These are phyloP conservation scores for Primulina tabacum DNA, from an alignment of 257 asterid species.

Conservation along the genomic window DNA sequence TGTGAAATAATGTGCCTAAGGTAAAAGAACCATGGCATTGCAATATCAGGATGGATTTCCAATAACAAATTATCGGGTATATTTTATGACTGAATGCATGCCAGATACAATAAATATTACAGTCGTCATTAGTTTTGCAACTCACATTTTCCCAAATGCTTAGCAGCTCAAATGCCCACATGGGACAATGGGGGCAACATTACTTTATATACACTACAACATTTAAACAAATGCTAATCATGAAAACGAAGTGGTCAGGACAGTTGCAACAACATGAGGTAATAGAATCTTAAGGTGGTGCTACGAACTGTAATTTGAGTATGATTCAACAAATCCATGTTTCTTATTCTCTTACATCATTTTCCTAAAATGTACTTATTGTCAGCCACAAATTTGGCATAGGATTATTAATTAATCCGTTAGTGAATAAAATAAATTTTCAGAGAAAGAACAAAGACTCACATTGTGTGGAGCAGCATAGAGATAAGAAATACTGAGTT, in stretches of 20 bases:
- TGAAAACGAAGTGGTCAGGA: not conserved
- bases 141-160: not conserved
- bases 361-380: not conserved
- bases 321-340: not conserved
- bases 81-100: no score
- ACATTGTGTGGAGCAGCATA: slow-evolving; percentile 67
- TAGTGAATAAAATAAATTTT: not conserved
- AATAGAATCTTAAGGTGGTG: no score
- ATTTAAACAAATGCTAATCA: not conserved
- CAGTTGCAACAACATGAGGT: not conserved
- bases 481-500: slow-evolving; percentile 68
- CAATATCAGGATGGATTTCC: no score
- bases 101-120: no score
- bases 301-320: no score
- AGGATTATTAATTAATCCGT: not conserved
- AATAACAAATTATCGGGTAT: no score
- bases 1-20: not conserved
- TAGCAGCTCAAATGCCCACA: no score
- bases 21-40: not conserved
- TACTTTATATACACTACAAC: not conserved
- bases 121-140: not conserved
- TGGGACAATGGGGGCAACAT: not conserved
- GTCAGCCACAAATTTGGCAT: not conserved
- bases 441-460: slow-evolving; percentile 21
- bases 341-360: not conserved